Evolutionary conservation across 148 eudicot genomes (phyloP), one percentile per base, ranked within the genome.

Genomic region (Rhododendron ovatum): DNA sequence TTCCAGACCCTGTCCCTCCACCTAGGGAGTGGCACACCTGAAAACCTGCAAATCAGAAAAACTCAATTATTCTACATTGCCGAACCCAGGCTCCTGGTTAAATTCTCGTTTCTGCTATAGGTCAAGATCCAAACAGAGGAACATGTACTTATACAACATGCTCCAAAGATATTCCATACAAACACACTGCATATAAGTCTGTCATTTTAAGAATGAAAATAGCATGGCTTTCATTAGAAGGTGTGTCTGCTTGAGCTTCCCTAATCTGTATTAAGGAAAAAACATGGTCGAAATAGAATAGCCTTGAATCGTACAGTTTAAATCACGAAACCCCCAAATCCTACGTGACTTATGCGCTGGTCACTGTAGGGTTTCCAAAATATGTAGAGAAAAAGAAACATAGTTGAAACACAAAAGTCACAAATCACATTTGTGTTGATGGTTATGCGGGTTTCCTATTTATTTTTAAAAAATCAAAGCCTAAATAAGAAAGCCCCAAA

Each of bases 1-100:
- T 94, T 73, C 96, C 96, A 30, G 94, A 94, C 50, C 96, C 96
- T 0, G 94, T 94, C 18, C 94, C 96, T 74, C 96, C 96, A 77
- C 96, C 96, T 82, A 94, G 81, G 1, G 96, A 94, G 57, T 94
- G 96, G 82, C 94, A 94, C 10, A 94, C 96, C 85, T 94, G 96
- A 85, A 94, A 94, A 71, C 96, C 94, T 94, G 90, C 90, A 86
- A 12, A 88, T 43, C 4, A 85, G 11, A 53, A 50, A 5, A 55
- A 59, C 73, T 50, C n/a, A 2, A 50, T 12, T 6, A 20, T 35
- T 22, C 45, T 63, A 48, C 10, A 12, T 14, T 3, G 33, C n/a
- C 7, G 75, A 1, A 69, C 30, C 28, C 69, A 65, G 0, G 0
- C 30, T n/a, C 12, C 12, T 8, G 13, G 28, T 22, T 22, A 14